Evolutionary conservation across 495 filamentous ascomycete genomes (phyloP).

Genomic region (Hypomontagnella monticulosa): DNA sequence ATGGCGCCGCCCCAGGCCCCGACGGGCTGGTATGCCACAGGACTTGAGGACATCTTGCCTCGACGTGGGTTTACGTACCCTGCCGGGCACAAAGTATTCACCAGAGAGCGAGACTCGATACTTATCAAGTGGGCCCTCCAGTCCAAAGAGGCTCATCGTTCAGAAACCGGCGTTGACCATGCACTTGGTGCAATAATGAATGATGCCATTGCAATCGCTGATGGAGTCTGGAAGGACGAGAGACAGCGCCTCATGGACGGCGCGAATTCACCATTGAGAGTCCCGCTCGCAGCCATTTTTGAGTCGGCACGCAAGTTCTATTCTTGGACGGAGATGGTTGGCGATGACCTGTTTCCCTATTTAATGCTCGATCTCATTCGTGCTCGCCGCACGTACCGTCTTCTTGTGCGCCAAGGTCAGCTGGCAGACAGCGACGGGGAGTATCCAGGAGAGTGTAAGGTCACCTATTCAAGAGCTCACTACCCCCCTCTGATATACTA

Average conservation of each 20-base stretch:
- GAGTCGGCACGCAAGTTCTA: neutral
- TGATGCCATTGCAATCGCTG: slow-evolving; percentile 1
- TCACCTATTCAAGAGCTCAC: too few relatives aligned
- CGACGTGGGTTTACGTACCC: slow-evolving; percentile 15
- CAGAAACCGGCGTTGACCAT: neutral
- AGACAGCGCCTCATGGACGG: too few relatives aligned
- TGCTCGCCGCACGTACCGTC: slow-evolving; percentile 1
- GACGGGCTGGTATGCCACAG: neutral
- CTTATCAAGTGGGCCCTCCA: slow-evolving; percentile 12
- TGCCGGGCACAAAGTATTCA: slow-evolving; percentile 14
- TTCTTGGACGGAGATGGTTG: neutral
- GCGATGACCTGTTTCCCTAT: neutral
- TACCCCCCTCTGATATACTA: too few relatives aligned
- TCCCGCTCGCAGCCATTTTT: neutral
- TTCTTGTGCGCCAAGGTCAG: too few relatives aligned
- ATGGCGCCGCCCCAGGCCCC: too few relatives aligned
- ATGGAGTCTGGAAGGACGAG: too few relatives aligned
- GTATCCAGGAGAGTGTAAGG: too few relatives aligned
- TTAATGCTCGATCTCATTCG: slow-evolving; percentile 5
- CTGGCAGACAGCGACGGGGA: too few relatives aligned
- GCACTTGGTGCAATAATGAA: slow-evolving; percentile 11
- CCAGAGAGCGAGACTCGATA: neutral
- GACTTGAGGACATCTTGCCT: slow-evolving; percentile 14
- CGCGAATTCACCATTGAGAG: neutral
- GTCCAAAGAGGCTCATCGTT: neutral